phyloP scores from a whole-genome alignment of 1,284 basidiomycete species.

The Chalciporus sp. region DNA sequence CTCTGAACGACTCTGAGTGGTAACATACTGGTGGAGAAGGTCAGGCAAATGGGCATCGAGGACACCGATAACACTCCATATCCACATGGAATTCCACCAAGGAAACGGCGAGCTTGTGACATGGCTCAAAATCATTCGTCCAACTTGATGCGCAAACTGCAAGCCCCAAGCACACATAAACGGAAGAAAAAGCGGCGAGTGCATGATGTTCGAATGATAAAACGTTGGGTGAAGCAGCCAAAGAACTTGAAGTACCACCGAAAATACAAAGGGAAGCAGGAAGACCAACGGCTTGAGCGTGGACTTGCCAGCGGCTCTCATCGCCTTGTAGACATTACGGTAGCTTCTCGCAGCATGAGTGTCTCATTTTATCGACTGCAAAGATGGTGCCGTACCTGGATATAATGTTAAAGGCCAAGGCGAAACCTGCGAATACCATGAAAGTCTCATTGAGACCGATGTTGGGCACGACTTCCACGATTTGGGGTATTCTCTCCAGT shows the following conservation, averaged over 20 bases:
- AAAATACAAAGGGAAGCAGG: slow-evolving; percentile 79
- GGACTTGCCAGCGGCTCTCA: slow-evolving; percentile 40
- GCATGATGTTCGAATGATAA: slow-evolving; percentile 55
- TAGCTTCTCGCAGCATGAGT: slow-evolving; percentile 50
- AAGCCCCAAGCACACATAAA: slow-evolving; percentile 91
- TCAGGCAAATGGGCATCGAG: slow-evolving; percentile 80
- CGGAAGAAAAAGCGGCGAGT: slow-evolving; percentile 77
- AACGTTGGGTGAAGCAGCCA: slow-evolving; percentile 80
- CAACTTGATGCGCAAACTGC: slow-evolving; percentile 86
- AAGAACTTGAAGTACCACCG: slow-evolving; percentile 68
- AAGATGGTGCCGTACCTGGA: slow-evolving; percentile 49
- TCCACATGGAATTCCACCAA: slow-evolving; percentile 84
- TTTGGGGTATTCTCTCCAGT: slow-evolving; percentile 53
- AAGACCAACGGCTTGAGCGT: slow-evolving; percentile 65
- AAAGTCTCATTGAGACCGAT: slow-evolving; percentile 85
- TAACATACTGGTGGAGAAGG: slow-evolving; percentile 62
- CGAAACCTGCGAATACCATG: slow-evolving; percentile 81
- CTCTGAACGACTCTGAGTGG: slow-evolving; percentile 9
- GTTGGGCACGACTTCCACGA: slow-evolving; percentile 57
- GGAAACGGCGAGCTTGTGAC: slow-evolving; percentile 88
- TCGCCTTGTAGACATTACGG: slow-evolving; percentile 69
- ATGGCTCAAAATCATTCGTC: slow-evolving; percentile 92
- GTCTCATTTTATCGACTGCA: neutral
- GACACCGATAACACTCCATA: slow-evolving; percentile 79
- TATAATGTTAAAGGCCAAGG: slow-evolving; percentile 81